Base-by-base conservation (phyloP, 179 eudicot genomes). In the Vitellaria paradoxa region DNA sequence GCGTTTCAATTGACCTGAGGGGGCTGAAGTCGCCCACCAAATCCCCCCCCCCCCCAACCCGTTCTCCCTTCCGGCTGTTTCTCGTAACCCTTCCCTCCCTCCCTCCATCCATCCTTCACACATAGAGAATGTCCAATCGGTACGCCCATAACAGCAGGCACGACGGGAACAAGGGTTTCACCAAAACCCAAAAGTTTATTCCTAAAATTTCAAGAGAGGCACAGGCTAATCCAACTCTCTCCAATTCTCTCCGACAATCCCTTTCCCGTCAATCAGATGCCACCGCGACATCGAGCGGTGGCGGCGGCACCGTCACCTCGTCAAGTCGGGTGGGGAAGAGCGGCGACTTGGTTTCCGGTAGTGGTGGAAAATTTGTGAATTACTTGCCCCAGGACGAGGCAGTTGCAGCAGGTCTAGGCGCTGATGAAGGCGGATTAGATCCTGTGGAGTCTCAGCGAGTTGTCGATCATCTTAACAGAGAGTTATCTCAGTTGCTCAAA, bases 311-410 rank as follows among this genome's bases (percentile, higher is more conserved):
- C 26, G 24, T 66, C 26, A 50, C 63, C 45, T 68, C 71, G 50
- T 20, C 83, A 78, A 78, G 67, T 70, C 84, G 20, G 80, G 71
- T 53, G 70, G 82, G 73, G 10, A 68, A 74, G 37, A 59, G 26
- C 55, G 82, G 76, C 30, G 70, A 40, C 37, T 74, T 65, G 81
- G 82, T 75, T 65, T 66, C 81, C 1, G 78, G 15, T 72, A 49
- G 18, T 9, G 85, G 88, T 76, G 92, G 93, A 75, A 87, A 76
- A 80, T 95, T 93, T 69, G 95, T 95, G 4, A 84, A 86, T 83
- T 95, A 90, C 82, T 81, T 95, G 79, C 97, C 99, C 0, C 99
- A 95, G 71, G 99, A 95, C 73, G 99, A 95, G 82, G 99, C 99
- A 2, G 97, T 95, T 21, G 99, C 99, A 4, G 83, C 91, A 4